phyloP scores from a whole-genome alignment of 805 yeast genomes.

The Myxozyma udenii region DNA sequence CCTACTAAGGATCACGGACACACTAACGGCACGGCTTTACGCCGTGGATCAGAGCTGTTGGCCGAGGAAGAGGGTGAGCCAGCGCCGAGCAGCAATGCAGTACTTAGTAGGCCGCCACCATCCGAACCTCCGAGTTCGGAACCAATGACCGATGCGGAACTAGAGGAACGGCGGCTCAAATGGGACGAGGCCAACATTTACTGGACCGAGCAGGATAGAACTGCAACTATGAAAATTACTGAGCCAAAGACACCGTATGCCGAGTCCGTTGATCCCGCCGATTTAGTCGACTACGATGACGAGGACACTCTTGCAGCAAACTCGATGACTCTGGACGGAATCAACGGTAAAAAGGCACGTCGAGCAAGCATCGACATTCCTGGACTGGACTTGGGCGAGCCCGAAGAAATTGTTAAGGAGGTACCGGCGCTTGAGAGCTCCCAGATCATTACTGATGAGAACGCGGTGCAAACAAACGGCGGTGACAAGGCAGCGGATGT shows the following conservation, averaged over 20 bases:
- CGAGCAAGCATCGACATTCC: constrained; percentile 31
- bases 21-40: constrained; percentile 7
- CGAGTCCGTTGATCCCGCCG: constrained; percentile 75
- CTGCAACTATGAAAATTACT: constrained; percentile 76
- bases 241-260: constrained; percentile 96
- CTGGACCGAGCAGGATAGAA: constrained; percentile 68
- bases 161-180: constrained; percentile 32
- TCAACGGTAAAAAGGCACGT: constrained; percentile 29
- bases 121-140: not conserved
- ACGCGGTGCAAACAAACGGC: not conserved
- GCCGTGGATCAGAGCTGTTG: constrained; percentile 1
- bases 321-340: constrained; percentile 44
- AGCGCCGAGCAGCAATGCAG: constrained; percentile 1
- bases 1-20: constrained; percentile 12
- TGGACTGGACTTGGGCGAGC: constrained; percentile 34
- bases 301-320: constrained; percentile 48
- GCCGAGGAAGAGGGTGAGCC: constrained; percentile 3
- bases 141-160: not conserved
- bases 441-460: constrained; percentile 4
- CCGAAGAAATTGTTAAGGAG: constrained; percentile 31
- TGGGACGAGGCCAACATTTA: constrained; percentile 84
- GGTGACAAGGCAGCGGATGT: constrained; percentile 29
- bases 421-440: not conserved
- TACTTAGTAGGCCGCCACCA: too few species aligned
- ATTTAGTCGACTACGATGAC: constrained; percentile 71